These are phyloP conservation scores for Populus davidiana DNA, from an alignment of 345 rosid species.

Conservation along the genomic window DNA sequence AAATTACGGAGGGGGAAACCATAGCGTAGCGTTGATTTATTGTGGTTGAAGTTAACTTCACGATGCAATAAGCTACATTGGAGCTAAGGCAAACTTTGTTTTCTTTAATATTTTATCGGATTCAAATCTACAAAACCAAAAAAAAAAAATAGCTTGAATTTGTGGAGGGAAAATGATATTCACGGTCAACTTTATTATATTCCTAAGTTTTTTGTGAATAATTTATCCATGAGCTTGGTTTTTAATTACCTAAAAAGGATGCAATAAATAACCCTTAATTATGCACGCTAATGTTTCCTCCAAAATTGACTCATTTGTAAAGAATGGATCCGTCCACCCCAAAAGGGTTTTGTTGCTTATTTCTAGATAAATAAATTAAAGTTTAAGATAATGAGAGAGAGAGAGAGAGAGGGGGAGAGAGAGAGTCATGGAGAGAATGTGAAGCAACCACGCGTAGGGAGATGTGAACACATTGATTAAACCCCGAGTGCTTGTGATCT, in stretches of 20 bases:
- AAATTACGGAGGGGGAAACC: too few species aligned
- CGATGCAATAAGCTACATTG: too few species aligned
- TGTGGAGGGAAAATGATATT: too few species aligned
- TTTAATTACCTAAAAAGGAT: background rate
- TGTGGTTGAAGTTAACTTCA: background rate
- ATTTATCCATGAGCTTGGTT: background rate
- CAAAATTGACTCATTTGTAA: background rate
- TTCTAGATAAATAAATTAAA: conserved; percentile 7
- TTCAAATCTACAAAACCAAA: background rate
- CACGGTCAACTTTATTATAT: background rate
- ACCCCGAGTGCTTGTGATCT: background rate
- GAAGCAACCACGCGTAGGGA: conserved; percentile 14
- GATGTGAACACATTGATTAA: conserved; percentile 17
- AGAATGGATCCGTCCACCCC: background rate
- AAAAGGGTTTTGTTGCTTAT: background rate
- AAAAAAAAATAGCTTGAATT: background rate
- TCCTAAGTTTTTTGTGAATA: background rate
- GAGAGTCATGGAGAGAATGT: conserved; percentile 26
- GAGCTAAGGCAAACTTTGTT: too few species aligned
- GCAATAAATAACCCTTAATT: background rate
- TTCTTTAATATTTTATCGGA: background rate
- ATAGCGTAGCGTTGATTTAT: background rate
- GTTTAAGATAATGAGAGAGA: conserved; percentile 6
- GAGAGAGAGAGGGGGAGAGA: background rate
- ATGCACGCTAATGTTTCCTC: background rate